phyloP scores from a whole-genome alignment of 305 asterid genomes.

The Fraxinus ornus region DNA sequence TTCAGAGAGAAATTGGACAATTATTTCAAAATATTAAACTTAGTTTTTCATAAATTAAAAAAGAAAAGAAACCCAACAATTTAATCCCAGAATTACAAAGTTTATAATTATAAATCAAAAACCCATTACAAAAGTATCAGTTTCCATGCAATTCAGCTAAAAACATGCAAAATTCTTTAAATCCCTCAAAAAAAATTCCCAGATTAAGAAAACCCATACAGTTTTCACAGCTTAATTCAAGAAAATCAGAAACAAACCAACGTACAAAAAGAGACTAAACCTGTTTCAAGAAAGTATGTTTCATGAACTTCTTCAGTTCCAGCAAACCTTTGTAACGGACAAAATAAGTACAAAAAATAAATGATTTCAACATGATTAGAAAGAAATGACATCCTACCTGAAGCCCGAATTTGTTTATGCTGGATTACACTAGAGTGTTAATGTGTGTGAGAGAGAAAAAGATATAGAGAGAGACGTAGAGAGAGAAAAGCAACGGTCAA shows the following conservation, averaged over 20 bases:
- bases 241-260: neutral
- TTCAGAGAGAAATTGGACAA: neutral
- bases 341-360: neutral
- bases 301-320: neutral
- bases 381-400: neutral
- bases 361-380: neutral
- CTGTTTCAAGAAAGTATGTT: neutral
- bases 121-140: neutral
- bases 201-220: neutral
- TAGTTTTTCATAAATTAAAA: neutral
- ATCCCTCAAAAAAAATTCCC: neutral
- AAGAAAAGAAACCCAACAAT: neutral
- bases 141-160: neutral
- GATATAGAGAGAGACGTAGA: neutral
- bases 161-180: neutral
- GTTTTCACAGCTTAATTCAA: neutral
- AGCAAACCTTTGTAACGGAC: neutral
- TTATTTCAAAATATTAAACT: neutral
- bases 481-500: slow-evolving; percentile 6
- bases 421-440: neutral
- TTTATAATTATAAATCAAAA: neutral
- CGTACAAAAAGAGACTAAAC: neutral
- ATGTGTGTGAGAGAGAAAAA: neutral
- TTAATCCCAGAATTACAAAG: neutral
- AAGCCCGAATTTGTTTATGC: neutral